phyloP scores from a whole-genome alignment of 768 basidiomycete species.

The Boletus subparvulus region DNA sequence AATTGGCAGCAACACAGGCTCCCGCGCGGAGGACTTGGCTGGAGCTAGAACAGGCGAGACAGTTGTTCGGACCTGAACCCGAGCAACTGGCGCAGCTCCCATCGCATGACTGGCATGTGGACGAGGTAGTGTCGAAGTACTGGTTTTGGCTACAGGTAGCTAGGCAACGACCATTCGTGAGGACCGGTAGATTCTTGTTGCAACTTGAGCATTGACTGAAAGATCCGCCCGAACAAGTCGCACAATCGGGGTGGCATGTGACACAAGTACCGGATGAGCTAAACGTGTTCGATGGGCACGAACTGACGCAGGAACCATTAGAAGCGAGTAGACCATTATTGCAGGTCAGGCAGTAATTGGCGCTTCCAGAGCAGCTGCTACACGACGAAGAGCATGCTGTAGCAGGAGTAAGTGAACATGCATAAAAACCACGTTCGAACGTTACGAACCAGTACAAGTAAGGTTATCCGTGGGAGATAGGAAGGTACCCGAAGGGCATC shows the following conservation, averaged over 20 bases:
- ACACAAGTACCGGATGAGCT: slow-evolving; percentile 63
- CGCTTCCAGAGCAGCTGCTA: slow-evolving; percentile 62
- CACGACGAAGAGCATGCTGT: slow-evolving; percentile 74
- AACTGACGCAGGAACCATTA: slow-evolving; percentile 68
- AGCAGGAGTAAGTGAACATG: slow-evolving; percentile 9
- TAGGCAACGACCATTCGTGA: slow-evolving; percentile 73
- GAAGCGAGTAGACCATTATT: slow-evolving; percentile 63
- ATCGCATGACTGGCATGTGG: slow-evolving; percentile 71
- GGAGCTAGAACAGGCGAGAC: slow-evolving; percentile 71
- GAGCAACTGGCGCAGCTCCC: slow-evolving; percentile 77
- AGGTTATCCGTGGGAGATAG: slow-evolving; percentile 67
- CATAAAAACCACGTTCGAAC: neutral
- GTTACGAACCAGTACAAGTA: slow-evolving; percentile 66
- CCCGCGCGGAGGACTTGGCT: slow-evolving; percentile 62
- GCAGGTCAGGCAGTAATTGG: slow-evolving; percentile 76
- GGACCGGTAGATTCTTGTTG: slow-evolving; percentile 63
- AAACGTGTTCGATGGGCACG: slow-evolving; percentile 75
- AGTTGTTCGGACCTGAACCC: slow-evolving; percentile 62
- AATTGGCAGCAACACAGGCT: slow-evolving; percentile 61
- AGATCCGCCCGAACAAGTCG: slow-evolving; percentile 72
- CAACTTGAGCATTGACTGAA: slow-evolving; percentile 82
- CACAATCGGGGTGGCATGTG: slow-evolving; percentile 84
- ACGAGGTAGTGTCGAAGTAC: slow-evolving; percentile 66
- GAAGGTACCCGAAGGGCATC: slow-evolving; percentile 75
- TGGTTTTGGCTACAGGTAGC: slow-evolving; percentile 71